Base-by-base conservation (phyloP, 306 rosid species). In the Trifolium fragiferum region DNA sequence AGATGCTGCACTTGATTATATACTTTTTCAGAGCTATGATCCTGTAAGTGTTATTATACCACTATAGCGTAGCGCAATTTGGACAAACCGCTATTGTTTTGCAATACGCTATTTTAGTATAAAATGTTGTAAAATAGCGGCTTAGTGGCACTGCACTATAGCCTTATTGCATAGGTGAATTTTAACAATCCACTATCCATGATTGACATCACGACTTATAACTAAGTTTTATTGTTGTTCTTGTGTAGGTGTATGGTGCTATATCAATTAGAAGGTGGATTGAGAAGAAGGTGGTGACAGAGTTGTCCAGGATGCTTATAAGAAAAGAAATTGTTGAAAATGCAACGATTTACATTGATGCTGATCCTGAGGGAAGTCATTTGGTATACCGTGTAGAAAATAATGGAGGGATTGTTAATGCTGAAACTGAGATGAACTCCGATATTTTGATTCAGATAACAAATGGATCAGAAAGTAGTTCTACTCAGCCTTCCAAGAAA, bases 261-360 rank as follows among this genome's bases (percentile, higher is more conserved):
- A 82, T 93, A 50, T 96, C 98, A 5, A 90, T 90, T 8, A 88
- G 98, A 72, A 89, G 98, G 76, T 93, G 97, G 98, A 88, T 93
- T 10, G 98, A 93, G 90, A 93, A 80, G 87, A 90, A 70, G 79
- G 97, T 93, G 62, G 98, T 93, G 78, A 91, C 93, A 18, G 90
- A 89, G 84, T 80, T 93, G 0, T 93, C 98, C 8, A 88, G 85
- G 64, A 86, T 93, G 97, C 88, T 93, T 69, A 35, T 90, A 8
- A 85, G 79, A 75, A 96, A 89, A 63, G 98, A 88, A 68, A 90
- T 90, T 58, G 96, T 90, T 64, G 98, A 93, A 80, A 93, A 93
- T 84, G 84, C 97, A 5, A 93, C 93, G 0, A 96, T 90, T 64
- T 93, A 76, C 60, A 85, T 90, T 15, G 98, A 90, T 75, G 92